phyloP scores from a whole-genome alignment of 805 yeast species.

The Wickerhamomyces chambardii region DNA sequence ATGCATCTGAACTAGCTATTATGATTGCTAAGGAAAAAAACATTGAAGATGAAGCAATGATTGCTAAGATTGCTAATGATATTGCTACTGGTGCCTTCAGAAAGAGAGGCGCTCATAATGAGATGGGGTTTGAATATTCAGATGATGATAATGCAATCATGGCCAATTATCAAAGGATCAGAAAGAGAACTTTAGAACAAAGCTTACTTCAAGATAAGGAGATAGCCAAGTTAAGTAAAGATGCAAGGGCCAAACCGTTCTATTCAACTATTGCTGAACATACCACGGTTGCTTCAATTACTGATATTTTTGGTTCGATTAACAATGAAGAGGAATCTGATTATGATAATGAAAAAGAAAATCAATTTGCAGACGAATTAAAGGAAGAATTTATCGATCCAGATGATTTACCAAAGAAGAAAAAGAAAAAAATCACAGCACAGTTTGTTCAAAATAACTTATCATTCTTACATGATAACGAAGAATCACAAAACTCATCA shows the following conservation, averaged over 20 bases:
- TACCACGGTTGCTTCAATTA: constrained; percentile 16
- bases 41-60: constrained; percentile 50
- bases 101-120: constrained; percentile 42
- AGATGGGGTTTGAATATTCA: constrained; percentile 55
- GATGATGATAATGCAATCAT: constrained; percentile 67
- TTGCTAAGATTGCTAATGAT: constrained; percentile 62
- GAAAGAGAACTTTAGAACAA: constrained; percentile 34
- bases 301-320: constrained; percentile 21
- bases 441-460: constrained; percentile 47
- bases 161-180: constrained; percentile 30
- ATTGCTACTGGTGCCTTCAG: constrained; percentile 64
- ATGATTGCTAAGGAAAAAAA: constrained; percentile 52
- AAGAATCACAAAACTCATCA: constrained; percentile 13
- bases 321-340: constrained; percentile 20
- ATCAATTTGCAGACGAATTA: constrained; percentile 19
- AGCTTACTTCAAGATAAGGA: constrained; percentile 38
- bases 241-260: constrained; percentile 56
- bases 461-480: constrained; percentile 36
- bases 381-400: constrained; percentile 13
- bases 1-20: constrained; percentile 49
- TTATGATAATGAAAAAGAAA: constrained; percentile 17
- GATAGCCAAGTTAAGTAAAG: constrained; percentile 32
- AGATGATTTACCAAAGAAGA: constrained; percentile 17
- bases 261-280: constrained; percentile 54
- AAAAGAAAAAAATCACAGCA: constrained; percentile 34